phyloP scores from a whole-genome alignment of 805 yeast species.

The Saccharomycopsis fibuligera region DNA sequence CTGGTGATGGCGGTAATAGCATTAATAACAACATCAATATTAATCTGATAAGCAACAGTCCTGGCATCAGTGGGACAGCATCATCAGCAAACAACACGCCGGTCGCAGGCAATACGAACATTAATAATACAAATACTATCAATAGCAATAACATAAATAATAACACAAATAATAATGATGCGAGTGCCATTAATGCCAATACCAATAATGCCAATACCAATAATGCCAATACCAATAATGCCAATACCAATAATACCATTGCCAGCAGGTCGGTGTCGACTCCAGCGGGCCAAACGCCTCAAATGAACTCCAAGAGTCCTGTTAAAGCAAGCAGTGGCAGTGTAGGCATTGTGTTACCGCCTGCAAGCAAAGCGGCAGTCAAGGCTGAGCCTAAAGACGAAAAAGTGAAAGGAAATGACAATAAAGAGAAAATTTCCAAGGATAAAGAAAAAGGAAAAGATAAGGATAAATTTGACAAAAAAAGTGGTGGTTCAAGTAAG shows the following conservation, averaged over 20 bases:
- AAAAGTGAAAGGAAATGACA: conserved; percentile 23
- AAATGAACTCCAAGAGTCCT: too few species aligned
- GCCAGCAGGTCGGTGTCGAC: too few species aligned
- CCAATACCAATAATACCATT: background rate
- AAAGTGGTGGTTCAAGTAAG: too few species aligned
- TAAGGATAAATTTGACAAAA: too few species aligned
- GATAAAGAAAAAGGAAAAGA: too few species aligned
- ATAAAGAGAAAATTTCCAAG: background rate
- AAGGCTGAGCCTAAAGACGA: background rate
- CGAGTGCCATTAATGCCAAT: background rate
- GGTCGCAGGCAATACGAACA: background rate
- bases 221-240: background rate
- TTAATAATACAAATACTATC: background rate
- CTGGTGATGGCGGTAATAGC: too few species aligned
- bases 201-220: background rate
- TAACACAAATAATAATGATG: background rate
- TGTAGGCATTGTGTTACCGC: conserved; percentile 1
- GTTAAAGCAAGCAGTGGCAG: too few species aligned
- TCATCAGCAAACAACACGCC: too few species aligned
- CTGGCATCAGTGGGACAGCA: too few species aligned
- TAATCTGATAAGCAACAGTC: too few species aligned
- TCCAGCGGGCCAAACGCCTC: too few species aligned
- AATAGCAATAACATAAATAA: background rate
- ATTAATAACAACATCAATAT: too few species aligned
- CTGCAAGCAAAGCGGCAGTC: background rate